Conservation (phyloP, 2,329 filamentous ascomycete genomes). For the Colletotrichum caudatum region DNA sequence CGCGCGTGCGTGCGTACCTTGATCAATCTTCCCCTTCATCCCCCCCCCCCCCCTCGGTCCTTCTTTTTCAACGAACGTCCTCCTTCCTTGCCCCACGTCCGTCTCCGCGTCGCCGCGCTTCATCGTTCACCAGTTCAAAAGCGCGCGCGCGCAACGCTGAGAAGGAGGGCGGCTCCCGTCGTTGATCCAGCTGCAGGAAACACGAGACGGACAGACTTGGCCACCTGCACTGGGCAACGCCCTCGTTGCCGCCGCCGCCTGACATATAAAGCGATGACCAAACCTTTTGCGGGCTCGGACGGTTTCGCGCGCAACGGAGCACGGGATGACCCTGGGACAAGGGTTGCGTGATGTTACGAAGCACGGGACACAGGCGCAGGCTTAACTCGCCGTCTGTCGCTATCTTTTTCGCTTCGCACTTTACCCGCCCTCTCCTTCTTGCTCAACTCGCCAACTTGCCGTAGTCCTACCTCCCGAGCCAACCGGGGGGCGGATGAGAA, state of each 20-base stretch:
- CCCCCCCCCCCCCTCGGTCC: neutral
- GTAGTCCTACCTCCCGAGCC: neutral
- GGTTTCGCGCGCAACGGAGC: neutral
- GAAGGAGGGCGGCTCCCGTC: neutral
- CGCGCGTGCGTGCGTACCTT: neutral
- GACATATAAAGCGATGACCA: neutral
- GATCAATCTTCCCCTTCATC: constrained; percentile 5
- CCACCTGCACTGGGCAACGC: neutral
- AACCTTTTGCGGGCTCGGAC: constrained; percentile 27
- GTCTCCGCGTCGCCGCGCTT: constrained; percentile 10
- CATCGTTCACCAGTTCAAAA: neutral
- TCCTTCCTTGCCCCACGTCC: neutral
- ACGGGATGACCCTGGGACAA: constrained; percentile 23
- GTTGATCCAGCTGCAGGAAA: neutral
- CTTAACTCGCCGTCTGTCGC: neutral
- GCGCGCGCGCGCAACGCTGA: neutral
- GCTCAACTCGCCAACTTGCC: neutral
- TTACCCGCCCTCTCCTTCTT: neutral
- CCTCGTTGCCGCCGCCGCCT: constrained; percentile 4
- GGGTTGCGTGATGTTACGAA: constrained; percentile 31
- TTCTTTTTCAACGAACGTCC: neutral
- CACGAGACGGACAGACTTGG: neutral
- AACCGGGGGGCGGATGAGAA: neutral
- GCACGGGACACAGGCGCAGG: constrained; percentile 13
- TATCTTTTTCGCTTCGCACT: neutral